These are phyloP conservation scores for Neurospora tetrasperma DNA, from an alignment of 495 filamentous ascomycete genomes.

Conservation along the genomic window DNA sequence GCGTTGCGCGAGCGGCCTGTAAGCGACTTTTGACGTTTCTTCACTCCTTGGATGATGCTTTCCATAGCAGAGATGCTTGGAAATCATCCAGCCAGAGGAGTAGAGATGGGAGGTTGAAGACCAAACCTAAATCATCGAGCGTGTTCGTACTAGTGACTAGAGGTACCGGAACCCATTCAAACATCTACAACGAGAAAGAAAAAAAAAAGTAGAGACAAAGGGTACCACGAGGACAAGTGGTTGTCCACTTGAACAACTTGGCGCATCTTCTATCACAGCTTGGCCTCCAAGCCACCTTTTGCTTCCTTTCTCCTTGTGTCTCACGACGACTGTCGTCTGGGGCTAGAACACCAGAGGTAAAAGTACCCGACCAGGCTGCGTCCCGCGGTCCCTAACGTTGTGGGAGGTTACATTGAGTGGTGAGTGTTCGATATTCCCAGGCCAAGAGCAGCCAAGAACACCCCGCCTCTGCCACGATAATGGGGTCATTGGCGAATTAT, in stretches of 20 bases:
- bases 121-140: too few species aligned
- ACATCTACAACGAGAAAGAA: background rate
- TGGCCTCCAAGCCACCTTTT: background rate
- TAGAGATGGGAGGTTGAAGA: background rate
- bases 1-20: background rate
- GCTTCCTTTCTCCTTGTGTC: background rate
- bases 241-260: background rate
- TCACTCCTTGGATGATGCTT: background rate
- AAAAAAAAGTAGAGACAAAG: background rate
- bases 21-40: background rate
- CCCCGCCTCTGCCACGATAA: background rate
- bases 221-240: background rate
- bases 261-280: background rate
- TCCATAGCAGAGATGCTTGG: background rate
- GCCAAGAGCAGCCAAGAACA: background rate
- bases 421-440: background rate
- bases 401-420: background rate
- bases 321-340: background rate
- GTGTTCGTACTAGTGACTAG: background rate
- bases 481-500: background rate
- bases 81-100: background rate
- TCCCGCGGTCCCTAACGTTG: background rate
- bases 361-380: background rate
- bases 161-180: background rate
- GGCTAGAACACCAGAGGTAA: background rate